Percentiles rank a stretch among this genome's conserved stretches.
phyloP scores from a whole-genome alignment of 768 basidiomycete genomes.

The Rubroboletus pulcherrimus region DNA sequence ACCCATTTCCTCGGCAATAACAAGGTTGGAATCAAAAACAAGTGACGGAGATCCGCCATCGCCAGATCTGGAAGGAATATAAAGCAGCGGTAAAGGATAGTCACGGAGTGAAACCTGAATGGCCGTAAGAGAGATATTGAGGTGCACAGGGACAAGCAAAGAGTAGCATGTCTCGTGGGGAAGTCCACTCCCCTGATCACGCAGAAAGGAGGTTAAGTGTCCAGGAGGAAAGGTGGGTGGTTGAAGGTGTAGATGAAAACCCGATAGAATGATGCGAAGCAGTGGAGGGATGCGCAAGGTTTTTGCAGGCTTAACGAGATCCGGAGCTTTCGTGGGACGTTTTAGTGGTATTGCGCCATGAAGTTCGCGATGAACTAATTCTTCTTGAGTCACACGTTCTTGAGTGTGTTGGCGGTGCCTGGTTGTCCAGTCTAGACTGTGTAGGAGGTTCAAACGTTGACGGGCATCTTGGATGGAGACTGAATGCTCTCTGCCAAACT shows the following conservation, averaged over 20 bases:
- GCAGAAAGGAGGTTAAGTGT: conserved; percentile 58
- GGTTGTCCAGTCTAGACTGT: conserved; percentile 70
- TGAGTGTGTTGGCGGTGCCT: conserved; percentile 46
- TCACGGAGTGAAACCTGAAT: conserved; percentile 69
- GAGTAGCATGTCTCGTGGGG: conserved; percentile 71
- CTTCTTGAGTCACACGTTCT: conserved; percentile 50
- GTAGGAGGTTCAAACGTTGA: conserved; percentile 59
- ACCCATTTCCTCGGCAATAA: conserved; percentile 86
- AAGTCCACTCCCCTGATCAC: conserved; percentile 62
- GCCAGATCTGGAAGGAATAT: conserved; percentile 50
- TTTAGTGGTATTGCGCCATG: conserved; percentile 35
- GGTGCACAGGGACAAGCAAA: conserved; percentile 77
- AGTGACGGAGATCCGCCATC: conserved; percentile 42
- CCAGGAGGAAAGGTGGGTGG: conserved; percentile 56
- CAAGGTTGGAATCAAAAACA: conserved; percentile 71
- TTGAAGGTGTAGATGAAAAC: conserved; percentile 53
- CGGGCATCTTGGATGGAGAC: conserved; percentile 72
- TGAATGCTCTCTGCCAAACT: conserved; percentile 60
- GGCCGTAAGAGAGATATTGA: conserved; percentile 64
- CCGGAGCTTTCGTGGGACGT: conserved; percentile 34
- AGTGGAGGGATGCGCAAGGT: conserved; percentile 54
- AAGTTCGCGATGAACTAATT: conserved; percentile 42
- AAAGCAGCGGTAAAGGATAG: conserved; percentile 83
- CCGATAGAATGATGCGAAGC: conserved; percentile 58
- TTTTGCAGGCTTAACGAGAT: conserved; percentile 41